Evolutionary conservation across 495 filamentous ascomycete species (phyloP).

Genomic region (Talaromyces thailandensis): DNA sequence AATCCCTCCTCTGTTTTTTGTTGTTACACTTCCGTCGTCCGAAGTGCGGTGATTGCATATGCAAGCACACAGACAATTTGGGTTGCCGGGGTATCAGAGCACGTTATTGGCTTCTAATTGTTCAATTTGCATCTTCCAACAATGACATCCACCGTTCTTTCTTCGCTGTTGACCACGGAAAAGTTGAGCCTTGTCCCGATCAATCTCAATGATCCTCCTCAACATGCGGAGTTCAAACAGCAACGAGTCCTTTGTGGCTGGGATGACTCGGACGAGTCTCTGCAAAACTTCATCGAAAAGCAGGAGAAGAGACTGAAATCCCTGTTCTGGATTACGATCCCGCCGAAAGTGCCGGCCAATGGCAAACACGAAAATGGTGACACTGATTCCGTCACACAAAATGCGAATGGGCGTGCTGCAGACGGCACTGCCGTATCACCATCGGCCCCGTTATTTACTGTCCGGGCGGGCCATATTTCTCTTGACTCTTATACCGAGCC

Average conservation of each 20-base stretch:
- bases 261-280: constrained; percentile 9
- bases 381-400: neutral
- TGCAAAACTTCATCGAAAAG: constrained; percentile 12
- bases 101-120: neutral
- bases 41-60: neutral
- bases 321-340: constrained; percentile 17
- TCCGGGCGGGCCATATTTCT: constrained; percentile 21
- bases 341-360: neutral
- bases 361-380: neutral
- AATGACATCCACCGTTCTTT: neutral
- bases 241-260: constrained; percentile 21
- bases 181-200: constrained; percentile 14
- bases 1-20: neutral
- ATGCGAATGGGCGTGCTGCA: neutral
- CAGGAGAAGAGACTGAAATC: constrained; percentile 12
- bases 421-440: neutral
- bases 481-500: constrained; percentile 15
- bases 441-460: neutral
- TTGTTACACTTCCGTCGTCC: neutral
- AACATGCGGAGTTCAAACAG: constrained; percentile 14
- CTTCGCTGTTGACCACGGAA: neutral
- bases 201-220: constrained; percentile 10
- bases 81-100: neutral
- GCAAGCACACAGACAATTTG: neutral
- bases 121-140: neutral